Percentiles rank a stretch among this genome's conserved stretches.
Conservation (phyloP, 164 flowering plant species). For the Paratinospora sagittata region DNA sequence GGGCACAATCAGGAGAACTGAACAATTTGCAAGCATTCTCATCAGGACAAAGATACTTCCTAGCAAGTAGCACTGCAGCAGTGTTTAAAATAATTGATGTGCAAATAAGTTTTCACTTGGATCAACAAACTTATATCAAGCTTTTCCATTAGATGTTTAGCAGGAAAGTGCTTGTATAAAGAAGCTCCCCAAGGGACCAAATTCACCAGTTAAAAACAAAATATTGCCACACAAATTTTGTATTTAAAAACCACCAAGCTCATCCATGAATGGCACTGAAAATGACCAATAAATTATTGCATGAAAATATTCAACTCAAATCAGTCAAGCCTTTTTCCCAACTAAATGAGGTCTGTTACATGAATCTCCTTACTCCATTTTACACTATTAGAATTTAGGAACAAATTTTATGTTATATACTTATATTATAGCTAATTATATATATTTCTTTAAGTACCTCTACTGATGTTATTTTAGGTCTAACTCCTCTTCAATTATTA, state of each 20-base stretch:
- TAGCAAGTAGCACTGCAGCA: not conserved
- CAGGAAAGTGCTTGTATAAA: not conserved
- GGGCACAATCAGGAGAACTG: conserved; percentile 64
- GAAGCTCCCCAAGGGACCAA: not conserved
- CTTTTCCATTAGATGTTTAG: not conserved
- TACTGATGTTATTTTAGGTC: no score
- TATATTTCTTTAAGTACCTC: no score
- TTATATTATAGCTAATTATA: no score
- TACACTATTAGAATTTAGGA: no score
- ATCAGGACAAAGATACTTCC: conserved; percentile 5
- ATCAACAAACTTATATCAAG: not conserved
- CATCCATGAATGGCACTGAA: not conserved
- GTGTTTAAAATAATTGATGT: not conserved
- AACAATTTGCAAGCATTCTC: conserved; percentile 3
- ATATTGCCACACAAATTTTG: not conserved
- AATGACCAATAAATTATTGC: not conserved
- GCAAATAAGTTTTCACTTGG: no score
- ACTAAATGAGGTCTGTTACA: no score
- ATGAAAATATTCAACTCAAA: not conserved
- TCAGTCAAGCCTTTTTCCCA: no score
- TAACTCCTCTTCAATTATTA: no score
- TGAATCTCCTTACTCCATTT: no score
- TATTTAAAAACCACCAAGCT: not conserved
- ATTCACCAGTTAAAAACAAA: not conserved
- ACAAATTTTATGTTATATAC: no score